Conservation (phyloP, 768 basidiomycete species). For the Pleurotus tuber-regium region DNA sequence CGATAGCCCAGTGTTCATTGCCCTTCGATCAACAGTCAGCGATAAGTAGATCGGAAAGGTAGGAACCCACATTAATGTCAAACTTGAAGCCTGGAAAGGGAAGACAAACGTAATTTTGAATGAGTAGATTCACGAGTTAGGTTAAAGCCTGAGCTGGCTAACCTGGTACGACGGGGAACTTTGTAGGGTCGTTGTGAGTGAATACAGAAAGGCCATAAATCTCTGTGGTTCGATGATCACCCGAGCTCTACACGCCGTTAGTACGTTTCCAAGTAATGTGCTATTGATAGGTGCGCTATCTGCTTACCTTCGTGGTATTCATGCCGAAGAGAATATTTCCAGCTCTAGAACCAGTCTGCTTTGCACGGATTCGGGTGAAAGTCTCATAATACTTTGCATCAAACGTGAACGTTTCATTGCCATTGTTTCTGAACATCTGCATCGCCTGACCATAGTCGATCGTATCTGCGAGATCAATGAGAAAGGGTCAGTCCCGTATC, state of each 20-base stretch:
- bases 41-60: neutral
- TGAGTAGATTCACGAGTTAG: neutral
- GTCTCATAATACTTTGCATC: neutral
- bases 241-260: neutral
- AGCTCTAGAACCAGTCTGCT: neutral
- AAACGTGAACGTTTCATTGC: slow-evolving; percentile 4
- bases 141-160: no score
- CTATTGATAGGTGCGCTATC: no score
- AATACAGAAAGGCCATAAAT: slow-evolving; percentile 3
- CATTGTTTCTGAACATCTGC: slow-evolving; percentile 6
- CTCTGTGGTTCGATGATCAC: neutral
- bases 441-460: slow-evolving; percentile 1
- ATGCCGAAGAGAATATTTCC: neutral
- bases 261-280: neutral
- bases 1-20: neutral
- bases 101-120: neutral
- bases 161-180: neutral
- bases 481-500: neutral
- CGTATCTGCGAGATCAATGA: neutral
- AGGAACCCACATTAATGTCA: neutral
- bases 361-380: neutral
- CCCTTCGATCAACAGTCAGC: neutral
- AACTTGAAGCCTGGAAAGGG: neutral
- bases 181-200: neutral
- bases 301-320: neutral